A percentile compares a stretch with the other conserved stretches of the same genome.
Conservation (phyloP, 208 protist species). For the Polymyxa betae region DNA sequence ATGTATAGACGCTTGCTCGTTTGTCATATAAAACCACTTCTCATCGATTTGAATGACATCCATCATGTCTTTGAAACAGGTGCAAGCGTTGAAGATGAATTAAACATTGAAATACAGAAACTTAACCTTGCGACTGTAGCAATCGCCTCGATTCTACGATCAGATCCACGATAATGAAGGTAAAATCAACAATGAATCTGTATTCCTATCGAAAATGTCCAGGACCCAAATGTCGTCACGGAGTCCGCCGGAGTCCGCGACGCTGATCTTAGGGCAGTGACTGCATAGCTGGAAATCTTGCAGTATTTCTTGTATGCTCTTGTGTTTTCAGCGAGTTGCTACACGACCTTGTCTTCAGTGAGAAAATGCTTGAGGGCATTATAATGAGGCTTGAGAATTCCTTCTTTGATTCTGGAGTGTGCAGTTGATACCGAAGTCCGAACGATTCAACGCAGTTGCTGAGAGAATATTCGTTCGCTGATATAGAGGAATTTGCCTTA, state of each 20-base stretch:
- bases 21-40: conserved; percentile 54
- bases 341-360: background rate
- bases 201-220: too few relatives aligned
- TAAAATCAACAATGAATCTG: too few relatives aligned
- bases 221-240: too few relatives aligned
- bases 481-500: background rate
- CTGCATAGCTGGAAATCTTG: too few relatives aligned
- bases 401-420: background rate
- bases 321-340: too few relatives aligned
- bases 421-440: background rate
- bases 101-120: background rate
- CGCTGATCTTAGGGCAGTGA: too few relatives aligned
- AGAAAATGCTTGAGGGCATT: background rate
- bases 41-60: conserved; percentile 12
- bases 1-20: background rate
- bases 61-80: background rate
- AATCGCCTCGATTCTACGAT: too few relatives aligned
- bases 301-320: too few relatives aligned
- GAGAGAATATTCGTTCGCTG: background rate
- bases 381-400: background rate
- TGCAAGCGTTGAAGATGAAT: background rate
- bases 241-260: too few relatives aligned
- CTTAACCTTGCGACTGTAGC: background rate
- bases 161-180: too few relatives aligned
- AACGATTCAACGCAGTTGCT: background rate